Base-by-base conservation (phyloP, 139 green algal species). In the Spirogloea muscicola region DNA sequence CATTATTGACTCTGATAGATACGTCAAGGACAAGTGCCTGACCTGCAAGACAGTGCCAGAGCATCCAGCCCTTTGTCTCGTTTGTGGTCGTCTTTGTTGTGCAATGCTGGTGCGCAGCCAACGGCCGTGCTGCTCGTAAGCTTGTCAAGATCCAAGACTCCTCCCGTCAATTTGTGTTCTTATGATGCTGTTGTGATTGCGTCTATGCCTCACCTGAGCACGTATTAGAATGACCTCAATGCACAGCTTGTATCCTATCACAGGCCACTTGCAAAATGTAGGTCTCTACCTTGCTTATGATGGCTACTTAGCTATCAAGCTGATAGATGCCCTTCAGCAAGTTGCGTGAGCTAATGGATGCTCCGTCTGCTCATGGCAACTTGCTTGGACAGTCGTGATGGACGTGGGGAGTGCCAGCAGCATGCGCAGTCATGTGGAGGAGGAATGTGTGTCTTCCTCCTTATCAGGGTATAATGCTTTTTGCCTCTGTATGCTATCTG, bases 11-110 rank as follows among this genome's bases (percentile, higher is more conserved):
- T 55, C 21, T 21, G 21, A 21, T 31, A 21, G 34, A 9, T 71
- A 71, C 31, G 21, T 82, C 16, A 37, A n/a, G 7, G 64, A 66
- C 21, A 34, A 27, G 6, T 80, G 72, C 43, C 62, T 36, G 9
- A 63, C n/a, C 5, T 80, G 72, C 72, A 5, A 41, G 10, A 81
- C 34, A 48, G 72, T 80, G 34, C 72, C 72, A 10, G 41, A 81
- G 34, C 41, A 67, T 34, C 72, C 72, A n/a, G 67, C 66, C 7
- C 65, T 80, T 10, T 80, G 72, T 48, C 72, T 80, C 25, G 9
- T 80, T 16, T 80, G 72, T 48, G 65, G 72, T 9, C 3, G 4
- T 4, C 72, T 80, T 29, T 55, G 3, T 6, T 80, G 0, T 3
- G 29, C 29, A 27, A 2, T 31, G 3, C 13, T 31, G 25, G 25